These are phyloP conservation scores for Neurospora sp. DNA, from an alignment of 495 filamentous ascomycete genomes.

Conservation along the genomic window DNA sequence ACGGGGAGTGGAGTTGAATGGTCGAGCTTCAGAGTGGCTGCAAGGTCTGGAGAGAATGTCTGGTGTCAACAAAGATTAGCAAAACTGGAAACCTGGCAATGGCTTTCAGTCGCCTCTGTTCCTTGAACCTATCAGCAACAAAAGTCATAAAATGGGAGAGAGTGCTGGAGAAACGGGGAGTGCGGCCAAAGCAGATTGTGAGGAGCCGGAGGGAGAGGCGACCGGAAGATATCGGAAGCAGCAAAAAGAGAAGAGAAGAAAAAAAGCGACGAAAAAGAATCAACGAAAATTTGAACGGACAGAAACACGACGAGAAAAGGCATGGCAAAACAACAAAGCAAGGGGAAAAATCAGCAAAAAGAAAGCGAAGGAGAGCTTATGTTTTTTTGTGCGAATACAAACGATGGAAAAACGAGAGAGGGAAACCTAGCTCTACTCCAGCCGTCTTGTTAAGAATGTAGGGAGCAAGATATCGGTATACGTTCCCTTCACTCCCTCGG, in stretches of 20 bases:
- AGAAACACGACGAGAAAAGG: background rate
- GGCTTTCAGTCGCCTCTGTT: background rate
- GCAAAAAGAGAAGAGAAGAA: background rate
- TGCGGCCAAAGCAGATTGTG: too few species aligned
- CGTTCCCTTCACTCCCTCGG: background rate
- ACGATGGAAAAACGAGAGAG: background rate
- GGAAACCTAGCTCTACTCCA: background rate
- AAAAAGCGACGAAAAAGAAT: background rate
- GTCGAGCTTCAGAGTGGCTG: background rate
- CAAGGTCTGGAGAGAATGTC: background rate
- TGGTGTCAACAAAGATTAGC: background rate
- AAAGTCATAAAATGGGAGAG: background rate
- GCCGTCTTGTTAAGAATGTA: background rate
- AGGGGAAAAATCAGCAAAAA: background rate
- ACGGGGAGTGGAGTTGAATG: background rate
- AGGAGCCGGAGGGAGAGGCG: too few species aligned
- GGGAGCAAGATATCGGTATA: background rate
- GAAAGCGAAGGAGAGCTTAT: background rate
- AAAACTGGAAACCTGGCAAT: background rate
- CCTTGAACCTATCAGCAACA: background rate
- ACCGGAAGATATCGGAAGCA: background rate
- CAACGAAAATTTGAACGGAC: background rate
- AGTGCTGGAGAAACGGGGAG: background rate
- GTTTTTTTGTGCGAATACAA: background rate
- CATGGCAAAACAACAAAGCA: background rate